Percentiles rank a stretch among this genome's conserved stretches.
These are phyloP conservation scores for Talaromyces sp. DNA, from an alignment of 2,329 filamentous ascomycete genomes.

Conservation along the genomic window DNA sequence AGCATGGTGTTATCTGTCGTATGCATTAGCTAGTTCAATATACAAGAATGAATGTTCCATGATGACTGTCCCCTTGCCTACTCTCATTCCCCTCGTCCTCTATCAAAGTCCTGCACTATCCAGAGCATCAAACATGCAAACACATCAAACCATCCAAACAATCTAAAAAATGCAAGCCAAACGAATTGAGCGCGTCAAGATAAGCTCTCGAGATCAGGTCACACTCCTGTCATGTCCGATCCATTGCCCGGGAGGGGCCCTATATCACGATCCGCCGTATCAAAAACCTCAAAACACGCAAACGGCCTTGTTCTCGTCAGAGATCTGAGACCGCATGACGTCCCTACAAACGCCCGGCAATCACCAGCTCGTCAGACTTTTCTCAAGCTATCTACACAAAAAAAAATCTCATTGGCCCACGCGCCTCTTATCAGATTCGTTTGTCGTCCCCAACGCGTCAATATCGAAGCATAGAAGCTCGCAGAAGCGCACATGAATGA, in stretches of 20 bases:
- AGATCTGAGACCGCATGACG: background rate
- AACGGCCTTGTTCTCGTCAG: background rate
- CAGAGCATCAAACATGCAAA: background rate
- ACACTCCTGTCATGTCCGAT: background rate
- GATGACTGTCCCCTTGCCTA: background rate
- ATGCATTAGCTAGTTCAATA: background rate
- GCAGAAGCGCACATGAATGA: background rate
- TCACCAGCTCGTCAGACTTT: background rate
- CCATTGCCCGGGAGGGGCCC: background rate
- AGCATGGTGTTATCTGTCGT: background rate
- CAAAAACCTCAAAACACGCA: background rate
- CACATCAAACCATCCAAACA: background rate
- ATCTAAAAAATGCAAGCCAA: background rate
- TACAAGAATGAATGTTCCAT: background rate
- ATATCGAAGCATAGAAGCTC: background rate
- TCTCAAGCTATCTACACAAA: background rate
- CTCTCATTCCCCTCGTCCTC: background rate
- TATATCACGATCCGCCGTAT: background rate
- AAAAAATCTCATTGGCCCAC: background rate
- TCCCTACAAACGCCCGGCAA: background rate
- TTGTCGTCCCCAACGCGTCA: background rate
- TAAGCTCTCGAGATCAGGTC: background rate
- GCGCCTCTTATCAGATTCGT: background rate
- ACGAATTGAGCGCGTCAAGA: background rate
- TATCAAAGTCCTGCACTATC: background rate